phyloP scores from a whole-genome alignment of 768 basidiomycete species.

The Chalciporus piperatus region DNA sequence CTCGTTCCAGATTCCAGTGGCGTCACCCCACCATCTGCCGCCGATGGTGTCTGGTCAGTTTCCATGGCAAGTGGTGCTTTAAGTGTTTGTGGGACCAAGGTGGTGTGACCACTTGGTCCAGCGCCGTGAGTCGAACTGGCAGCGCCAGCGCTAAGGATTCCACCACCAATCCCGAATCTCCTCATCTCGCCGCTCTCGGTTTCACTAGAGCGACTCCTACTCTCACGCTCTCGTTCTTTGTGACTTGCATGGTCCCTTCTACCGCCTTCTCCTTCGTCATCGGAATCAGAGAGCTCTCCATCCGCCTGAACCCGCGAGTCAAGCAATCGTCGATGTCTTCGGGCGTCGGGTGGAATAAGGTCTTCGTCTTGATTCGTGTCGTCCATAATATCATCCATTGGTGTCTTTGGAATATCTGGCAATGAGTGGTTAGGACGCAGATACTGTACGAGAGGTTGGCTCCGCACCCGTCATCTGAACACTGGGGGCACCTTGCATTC shows the following conservation, averaged over 20 bases:
- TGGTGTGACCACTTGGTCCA: conserved; percentile 70
- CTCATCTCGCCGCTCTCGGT: conserved; percentile 42
- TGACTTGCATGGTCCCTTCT: conserved; percentile 66
- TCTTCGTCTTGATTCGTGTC: conserved; percentile 84
- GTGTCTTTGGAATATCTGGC: conserved; percentile 78
- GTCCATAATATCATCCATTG: conserved; percentile 82
- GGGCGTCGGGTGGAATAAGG: conserved; percentile 68
- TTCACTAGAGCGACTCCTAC: conserved; percentile 40
- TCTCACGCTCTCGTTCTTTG: conserved; percentile 47
- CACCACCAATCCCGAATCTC: conserved; percentile 66
- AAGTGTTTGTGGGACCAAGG: conserved; percentile 32
- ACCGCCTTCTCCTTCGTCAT: conserved; percentile 93
- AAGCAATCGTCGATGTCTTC: conserved; percentile 71
- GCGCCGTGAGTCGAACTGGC: conserved; percentile 62
- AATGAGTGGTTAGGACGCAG: background rate
- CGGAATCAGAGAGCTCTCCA: conserved; percentile 92
- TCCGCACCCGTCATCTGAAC: conserved; percentile 83
- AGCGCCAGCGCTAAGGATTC: conserved; percentile 65
- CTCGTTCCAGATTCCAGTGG: conserved; percentile 9
- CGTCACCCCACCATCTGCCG: conserved; percentile 17
- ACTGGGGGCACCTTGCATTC: conserved; percentile 85
- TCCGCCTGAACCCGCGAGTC: conserved; percentile 83
- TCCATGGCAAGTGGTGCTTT: conserved; percentile 33
- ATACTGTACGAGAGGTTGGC: background rate
- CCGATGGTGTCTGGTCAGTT: conserved; percentile 28